Base-by-base conservation (phyloP, 1,284 basidiomycete species). In the Malassezia arunalokei region DNA sequence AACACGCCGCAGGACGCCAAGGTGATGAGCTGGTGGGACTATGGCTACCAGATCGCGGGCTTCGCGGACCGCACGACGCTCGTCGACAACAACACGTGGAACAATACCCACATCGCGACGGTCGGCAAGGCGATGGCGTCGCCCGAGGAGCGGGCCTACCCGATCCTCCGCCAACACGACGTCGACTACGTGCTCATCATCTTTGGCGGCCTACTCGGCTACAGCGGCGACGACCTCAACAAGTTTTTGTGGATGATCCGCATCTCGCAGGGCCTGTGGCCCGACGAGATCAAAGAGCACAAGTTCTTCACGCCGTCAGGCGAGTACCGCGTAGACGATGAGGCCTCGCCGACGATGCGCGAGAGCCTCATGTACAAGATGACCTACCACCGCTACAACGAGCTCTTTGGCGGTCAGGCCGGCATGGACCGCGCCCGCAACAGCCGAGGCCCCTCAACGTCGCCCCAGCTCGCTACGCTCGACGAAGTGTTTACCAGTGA, bases 1-100 rank as follows among this genome's bases (percentile, higher is more conserved):
- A 99, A 98, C 77, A 99, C 94, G 1, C 79, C 84, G 3, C 78
- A 87, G 74, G 84, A 88, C 61, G 83, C 89, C 11, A 91, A 96
- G 41, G 83, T 98, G 35, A 92, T 94, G 88, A 89, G 86, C 62
- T 99, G 94, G 94, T 98, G 94, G 94, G 94, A 99, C 76, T 99
- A 98, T 68, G 94, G 94, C 17, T 98, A 98, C 75, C 92, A 98
- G 76, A 95, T 98, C 69, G 88, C 91, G 40, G 94, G 94, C 44
- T 95, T 98, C 87, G 90, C 94, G 9, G 90, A 96, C 76, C 79
- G 94, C 40, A 83, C 87, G n/a, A 94, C 90, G 2, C 77, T 99
- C 54, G 94, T 98, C 8, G 94, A 98, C 76, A 98, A 98, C 78
- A 98, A 98, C 74, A 99, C 94, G 1, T 99, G 94, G 94, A 98